A percentile compares a stretch with the other conserved stretches of the same genome.
These are phyloP conservation scores for Sugiyamaella boreocaroliniensis DNA, from an alignment of 805 yeast genomes.

Conservation along the genomic window DNA sequence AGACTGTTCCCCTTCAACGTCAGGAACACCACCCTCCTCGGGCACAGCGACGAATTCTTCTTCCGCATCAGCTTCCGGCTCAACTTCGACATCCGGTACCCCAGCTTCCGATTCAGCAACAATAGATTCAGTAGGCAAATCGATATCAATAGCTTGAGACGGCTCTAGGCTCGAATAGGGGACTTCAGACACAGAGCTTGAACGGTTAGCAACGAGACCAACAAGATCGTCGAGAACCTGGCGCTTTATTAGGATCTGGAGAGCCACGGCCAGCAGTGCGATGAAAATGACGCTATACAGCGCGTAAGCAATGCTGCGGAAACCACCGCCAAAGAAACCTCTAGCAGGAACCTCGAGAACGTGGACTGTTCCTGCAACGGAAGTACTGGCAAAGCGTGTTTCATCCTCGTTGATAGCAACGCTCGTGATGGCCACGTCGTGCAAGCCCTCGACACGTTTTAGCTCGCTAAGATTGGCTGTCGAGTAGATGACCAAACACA, in stretches of 20 bases:
- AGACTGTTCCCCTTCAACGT: not conserved
- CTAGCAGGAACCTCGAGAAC: conserved; percentile 51
- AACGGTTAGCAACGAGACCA: not conserved
- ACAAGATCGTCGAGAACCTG: conserved; percentile 32
- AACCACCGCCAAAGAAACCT: conserved; percentile 14
- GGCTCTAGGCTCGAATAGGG: no score
- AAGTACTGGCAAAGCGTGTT: conserved; percentile 57
- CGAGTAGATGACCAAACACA: conserved; percentile 54
- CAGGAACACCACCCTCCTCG: not conserved
- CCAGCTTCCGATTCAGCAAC: no score
- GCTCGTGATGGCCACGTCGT: conserved; percentile 70
- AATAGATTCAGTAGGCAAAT: no score
- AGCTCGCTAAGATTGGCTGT: conserved; percentile 45
- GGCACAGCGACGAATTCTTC: not conserved
- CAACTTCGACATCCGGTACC: not conserved
- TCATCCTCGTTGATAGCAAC: conserved; percentile 67
- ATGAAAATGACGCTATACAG: conserved; percentile 17
- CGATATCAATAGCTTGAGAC: no score
- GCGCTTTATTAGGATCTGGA: conserved; percentile 19
- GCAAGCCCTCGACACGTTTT: conserved; percentile 53
- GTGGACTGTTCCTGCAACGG: conserved; percentile 69
- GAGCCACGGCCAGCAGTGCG: conserved; percentile 18
- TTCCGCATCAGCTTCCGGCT: not conserved
- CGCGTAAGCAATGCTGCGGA: conserved; percentile 18
- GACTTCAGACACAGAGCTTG: not conserved